Evolutionary conservation across 768 basidiomycete genomes (phyloP).

Genomic region (Lactarius indigo): DNA sequence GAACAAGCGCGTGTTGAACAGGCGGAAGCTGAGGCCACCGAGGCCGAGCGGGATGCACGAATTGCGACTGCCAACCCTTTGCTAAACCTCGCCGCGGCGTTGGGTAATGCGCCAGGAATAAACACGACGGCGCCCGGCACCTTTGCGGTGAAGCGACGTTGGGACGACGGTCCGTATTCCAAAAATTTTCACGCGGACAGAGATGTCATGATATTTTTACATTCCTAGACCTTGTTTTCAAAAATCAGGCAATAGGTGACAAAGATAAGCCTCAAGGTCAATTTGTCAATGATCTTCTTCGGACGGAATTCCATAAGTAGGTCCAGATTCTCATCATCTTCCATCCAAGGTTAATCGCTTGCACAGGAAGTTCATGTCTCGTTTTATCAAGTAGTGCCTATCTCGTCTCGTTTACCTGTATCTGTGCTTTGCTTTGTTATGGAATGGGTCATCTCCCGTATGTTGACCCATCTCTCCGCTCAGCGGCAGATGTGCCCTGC

Average conservation of each 20-base stretch:
- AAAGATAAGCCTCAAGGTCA: slow-evolving; percentile 62
- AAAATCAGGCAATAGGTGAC: slow-evolving; percentile 87
- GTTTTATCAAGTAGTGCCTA: slow-evolving; percentile 72
- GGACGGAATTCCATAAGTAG: slow-evolving; percentile 92
- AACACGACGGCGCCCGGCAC: slow-evolving; percentile 75
- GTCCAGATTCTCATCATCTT: slow-evolving; percentile 31
- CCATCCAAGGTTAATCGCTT: slow-evolving; percentile 4
- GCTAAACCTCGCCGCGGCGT: slow-evolving; percentile 85
- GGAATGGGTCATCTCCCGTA: not conserved
- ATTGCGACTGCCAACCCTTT: slow-evolving; percentile 87
- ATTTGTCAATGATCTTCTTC: slow-evolving; percentile 93
- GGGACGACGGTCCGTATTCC: slow-evolving; percentile 79
- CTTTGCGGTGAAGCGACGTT: slow-evolving; percentile 88
- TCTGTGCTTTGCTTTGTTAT: not conserved
- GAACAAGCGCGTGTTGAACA: slow-evolving; percentile 82
- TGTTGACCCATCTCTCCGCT: not conserved
- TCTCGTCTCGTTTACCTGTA: not conserved
- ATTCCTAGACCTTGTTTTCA: slow-evolving; percentile 88
- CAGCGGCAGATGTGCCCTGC: not conserved
- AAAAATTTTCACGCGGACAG: not conserved
- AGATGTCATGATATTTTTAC: not conserved
- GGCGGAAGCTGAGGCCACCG: slow-evolving; percentile 61
- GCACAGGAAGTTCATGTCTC: slow-evolving; percentile 83
- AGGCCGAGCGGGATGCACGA: slow-evolving; percentile 68
- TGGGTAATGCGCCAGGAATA: slow-evolving; percentile 72